Base-by-base conservation (phyloP, 768 basidiomycete genomes). In the Favolaschia claudopus region DNA sequence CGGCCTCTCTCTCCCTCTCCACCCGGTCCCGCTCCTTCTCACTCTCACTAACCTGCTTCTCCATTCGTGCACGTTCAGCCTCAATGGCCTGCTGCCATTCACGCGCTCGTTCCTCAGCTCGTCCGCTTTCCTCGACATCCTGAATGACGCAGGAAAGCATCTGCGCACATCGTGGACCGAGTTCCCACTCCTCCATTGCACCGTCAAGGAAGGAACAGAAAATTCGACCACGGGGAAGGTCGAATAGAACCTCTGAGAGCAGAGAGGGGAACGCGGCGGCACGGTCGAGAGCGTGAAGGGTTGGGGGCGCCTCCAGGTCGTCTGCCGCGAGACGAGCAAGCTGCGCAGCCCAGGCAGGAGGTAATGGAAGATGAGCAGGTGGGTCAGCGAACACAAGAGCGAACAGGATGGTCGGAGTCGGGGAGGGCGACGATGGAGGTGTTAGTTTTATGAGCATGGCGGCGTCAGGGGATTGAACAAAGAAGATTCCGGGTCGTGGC, bases 121-220 rank as follows among this genome's bases (percentile, higher is more conserved):
- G 58, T 0, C 81, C 76, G 37, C 81, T 83, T 44, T 78, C 76
- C 51, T 79, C 74, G 54, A 90, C 85, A 61, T 87, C 84, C 33
- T 72, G 64, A 14, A 85, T 67, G 38, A 92, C 83, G 49, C 75
- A 68, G 5, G 83, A 73, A 39, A 93, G 72, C 51, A 79, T 72
- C 55, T 72, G 70, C 39, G 81, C 58, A 62, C 85, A 82, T 47
- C 70, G 70, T 52, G 64, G 64, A 50, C 70, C 67, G 70, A 68
- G 71, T 14, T 79, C 74, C 80, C 87, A 83, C 54, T 80, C 78
- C 47, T 85, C 78, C 15, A 69, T 62, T 4, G 74, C 71, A 9
- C 84, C 89, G 65, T 89, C 89, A 32, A 86, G 72, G 64, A 89
- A 90, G 43, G 69, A 72, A 65, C 86, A 87, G 0, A 72, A 67